phyloP scores from a whole-genome alignment of 305 asterid species.

The Striga hermonthica region DNA sequence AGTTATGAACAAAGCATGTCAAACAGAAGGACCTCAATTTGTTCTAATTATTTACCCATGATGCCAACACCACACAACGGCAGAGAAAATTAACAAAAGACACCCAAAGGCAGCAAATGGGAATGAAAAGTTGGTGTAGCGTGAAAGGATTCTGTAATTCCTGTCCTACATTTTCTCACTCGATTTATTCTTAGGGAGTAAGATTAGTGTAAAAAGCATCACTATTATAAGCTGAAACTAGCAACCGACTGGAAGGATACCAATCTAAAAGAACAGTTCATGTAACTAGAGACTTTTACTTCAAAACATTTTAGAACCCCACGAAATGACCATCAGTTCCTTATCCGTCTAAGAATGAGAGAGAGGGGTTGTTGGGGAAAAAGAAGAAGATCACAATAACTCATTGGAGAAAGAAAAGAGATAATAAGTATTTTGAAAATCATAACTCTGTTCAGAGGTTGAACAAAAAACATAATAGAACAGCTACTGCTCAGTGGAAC shows the following conservation, averaged over 20 bases:
- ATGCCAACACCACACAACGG: background rate
- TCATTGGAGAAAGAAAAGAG: too few species aligned
- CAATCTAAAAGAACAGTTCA: conserved; percentile 1
- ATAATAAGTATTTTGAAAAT: too few species aligned
- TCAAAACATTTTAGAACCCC: background rate
- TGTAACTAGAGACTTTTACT: background rate
- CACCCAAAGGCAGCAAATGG: conserved; percentile 7
- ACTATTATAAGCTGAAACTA: conserved; percentile 3
- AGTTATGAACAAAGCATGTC: conserved; percentile 24
- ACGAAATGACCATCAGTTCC: background rate
- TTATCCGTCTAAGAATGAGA: too few species aligned
- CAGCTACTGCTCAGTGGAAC: background rate
- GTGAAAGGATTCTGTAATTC: conserved; percentile 12
- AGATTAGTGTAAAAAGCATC: background rate
- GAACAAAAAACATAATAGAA: background rate
- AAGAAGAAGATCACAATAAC: too few species aligned
- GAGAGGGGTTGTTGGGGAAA: too few species aligned
- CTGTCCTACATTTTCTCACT: conserved; percentile 10
- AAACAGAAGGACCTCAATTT: background rate
- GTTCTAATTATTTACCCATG: background rate
- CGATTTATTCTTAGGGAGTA: background rate
- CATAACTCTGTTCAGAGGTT: too few species aligned
- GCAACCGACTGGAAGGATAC: conserved; percentile 9
- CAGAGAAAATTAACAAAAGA: conserved; percentile 4
- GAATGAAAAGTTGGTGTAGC: background rate